Base-by-base conservation (phyloP, 176 grass and related monocot genomes). In the Lolium rigidum region DNA sequence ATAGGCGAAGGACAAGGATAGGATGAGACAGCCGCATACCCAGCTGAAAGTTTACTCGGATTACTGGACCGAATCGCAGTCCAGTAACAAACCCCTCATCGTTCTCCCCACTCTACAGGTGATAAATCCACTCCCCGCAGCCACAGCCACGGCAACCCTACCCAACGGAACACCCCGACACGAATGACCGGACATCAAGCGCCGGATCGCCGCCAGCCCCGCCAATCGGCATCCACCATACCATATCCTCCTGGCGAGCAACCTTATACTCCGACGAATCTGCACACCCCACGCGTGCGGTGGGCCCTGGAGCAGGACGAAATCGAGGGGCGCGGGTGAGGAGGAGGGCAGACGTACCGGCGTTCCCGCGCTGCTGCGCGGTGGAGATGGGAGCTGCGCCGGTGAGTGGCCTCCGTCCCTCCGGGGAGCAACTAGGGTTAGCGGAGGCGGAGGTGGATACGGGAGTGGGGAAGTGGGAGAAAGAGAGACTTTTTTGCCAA, bases 341-440 rank as follows among this genome's bases (percentile, higher is more conserved):
- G 46, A 47, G 46, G 62, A 63, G 71, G 72, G 21, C 16, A 41
- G 15, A 18, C 73, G 73, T 76, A 76, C 73, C 73, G 24, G 18
- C 8, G 73, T 49, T 18, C 73, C 6, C 13, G 71, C 71, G 46
- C 71, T 49, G 46, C 44, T 14, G 44, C 70, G 21, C 16, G 11
- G 70, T 3, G 39, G 37, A 9, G 22, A 21, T 11, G n/a, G 71
- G 22, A 50, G 46, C 46, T 49, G 46, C 46, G 21, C 6, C 46
- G 72, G 70, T 6, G n/a, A 21, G n/a, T 12, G 70, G 43, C 20
- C n/a, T 7, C n/a, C 44, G 43, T 11, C 7, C 35, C 37, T 46
- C 41, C 18, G 31, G 66, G 37, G 9, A 39, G 44, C 47, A 8
- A 28, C 74, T 76, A 76, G 74, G 74, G 74, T 76, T 76, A 76